Base-by-base conservation (phyloP, 2,329 filamentous ascomycete genomes). In the Pseudogymnoascus pannorum region DNA sequence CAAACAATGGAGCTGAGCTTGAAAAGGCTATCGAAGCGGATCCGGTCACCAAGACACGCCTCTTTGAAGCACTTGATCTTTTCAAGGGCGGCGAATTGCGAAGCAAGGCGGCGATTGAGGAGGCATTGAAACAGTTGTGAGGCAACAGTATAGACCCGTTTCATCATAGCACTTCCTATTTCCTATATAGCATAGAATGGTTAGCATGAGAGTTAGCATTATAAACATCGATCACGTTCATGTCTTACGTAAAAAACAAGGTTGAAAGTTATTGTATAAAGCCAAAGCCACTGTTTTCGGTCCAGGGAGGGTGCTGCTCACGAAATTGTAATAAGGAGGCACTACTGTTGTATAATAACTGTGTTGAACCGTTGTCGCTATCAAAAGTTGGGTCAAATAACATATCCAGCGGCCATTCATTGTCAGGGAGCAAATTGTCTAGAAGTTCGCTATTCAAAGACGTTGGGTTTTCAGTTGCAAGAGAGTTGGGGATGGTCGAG, bases 1-100 rank as follows among this genome's bases (percentile, higher is more conserved):
- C 75, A 4, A 72, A 80, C 58, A 72, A 73, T 5, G 79, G 79
- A 4, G 73, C 66, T 29, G 73, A 71, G 61, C 70, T 82, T 20
- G 72, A 77, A 9, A 74, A 74, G 60, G 75, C 77, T 4, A 77
- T 78, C 59, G 70, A 70, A 31, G 69, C 69, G 9, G 77, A 80
- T 51, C 66, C 73, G 11, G 67, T 74, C 24, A 72, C 74, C 1
- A 70, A 68, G 36, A 70, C 70, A n/a, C 71, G 77, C 4, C 67
- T 79, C 16, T 68, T 68, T 12, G 71, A 74, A 60, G 76, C 76
- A 8, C 65, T 79, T 29, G 70, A 72, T 20, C 66, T 78, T n/a
- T 79, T 79, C 63, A 69, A 70, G 11, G 72, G 70, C 4, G 73
- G 72, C 1, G 74, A 77, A 64, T 66, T 73, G 60, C 70, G 72